Percentiles rank a stretch among this genome's conserved stretches.
These are phyloP conservation scores for Eucalyptus curtisii DNA, from an alignment of 345 rosid species.

Conservation along the genomic window DNA sequence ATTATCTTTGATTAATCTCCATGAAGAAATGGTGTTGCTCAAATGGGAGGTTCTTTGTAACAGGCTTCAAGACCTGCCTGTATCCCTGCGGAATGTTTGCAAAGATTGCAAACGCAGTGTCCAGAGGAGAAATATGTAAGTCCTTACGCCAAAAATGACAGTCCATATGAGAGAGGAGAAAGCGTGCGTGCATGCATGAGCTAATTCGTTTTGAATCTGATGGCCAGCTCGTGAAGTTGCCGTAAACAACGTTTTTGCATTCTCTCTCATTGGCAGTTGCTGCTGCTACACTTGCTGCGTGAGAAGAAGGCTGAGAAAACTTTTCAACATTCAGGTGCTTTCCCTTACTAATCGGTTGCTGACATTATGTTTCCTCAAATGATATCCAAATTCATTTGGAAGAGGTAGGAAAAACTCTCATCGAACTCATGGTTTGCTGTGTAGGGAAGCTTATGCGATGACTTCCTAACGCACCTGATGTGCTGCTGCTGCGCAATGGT, in stretches of 20 bases:
- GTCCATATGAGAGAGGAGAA: background rate
- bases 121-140: slow-evolving; percentile 71
- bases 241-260: slow-evolving; percentile 70
- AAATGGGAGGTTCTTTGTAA: background rate
- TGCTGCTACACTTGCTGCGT: slow-evolving; percentile 92
- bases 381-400: background rate
- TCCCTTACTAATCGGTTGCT: background rate
- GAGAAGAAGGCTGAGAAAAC: slow-evolving; percentile 76
- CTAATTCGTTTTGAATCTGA: background rate
- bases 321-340: slow-evolving; percentile 68
- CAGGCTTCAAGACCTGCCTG: slow-evolving; percentile 71
- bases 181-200: background rate
- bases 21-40: background rate
- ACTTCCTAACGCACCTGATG: slow-evolving; percentile 89
- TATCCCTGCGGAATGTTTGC: slow-evolving; percentile 84
- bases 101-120: slow-evolving; percentile 62
- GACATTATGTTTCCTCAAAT: background rate
- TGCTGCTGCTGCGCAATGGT: slow-evolving; percentile 97
- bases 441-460: slow-evolving; percentile 81
- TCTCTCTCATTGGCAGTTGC: slow-evolving; percentile 73
- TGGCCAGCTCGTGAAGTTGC: slow-evolving; percentile 78
- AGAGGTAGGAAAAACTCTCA: background rate
- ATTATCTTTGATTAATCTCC: background rate
- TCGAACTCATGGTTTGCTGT: background rate
- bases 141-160: background rate